These are phyloP conservation scores for Hymenoscyphus infarciens DNA, from an alignment of 2,329 filamentous ascomycete species.

Conservation along the genomic window DNA sequence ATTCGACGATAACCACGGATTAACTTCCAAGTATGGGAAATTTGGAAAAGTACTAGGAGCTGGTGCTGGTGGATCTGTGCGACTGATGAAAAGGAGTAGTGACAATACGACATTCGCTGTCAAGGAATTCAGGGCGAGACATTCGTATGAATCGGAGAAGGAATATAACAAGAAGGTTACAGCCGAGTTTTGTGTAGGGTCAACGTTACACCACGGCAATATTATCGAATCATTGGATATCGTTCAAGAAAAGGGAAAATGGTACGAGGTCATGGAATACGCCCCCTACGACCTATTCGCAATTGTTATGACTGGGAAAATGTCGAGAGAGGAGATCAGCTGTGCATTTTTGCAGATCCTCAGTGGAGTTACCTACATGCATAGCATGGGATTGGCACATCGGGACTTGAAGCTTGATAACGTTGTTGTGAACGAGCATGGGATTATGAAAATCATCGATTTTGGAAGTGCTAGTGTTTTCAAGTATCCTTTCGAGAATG, in stretches of 20 bases:
- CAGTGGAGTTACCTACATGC: constrained; percentile 89
- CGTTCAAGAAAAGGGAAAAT: constrained; percentile 86
- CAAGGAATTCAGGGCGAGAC: constrained; percentile 90
- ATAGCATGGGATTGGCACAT: constrained; percentile 92
- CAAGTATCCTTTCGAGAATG: constrained; percentile 93
- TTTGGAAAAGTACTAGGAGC: constrained; percentile 91
- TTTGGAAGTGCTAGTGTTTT: constrained; percentile 98
- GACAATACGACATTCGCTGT: constrained; percentile 95
- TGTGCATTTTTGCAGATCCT: constrained; percentile 94
- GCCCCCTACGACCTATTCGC: constrained; percentile 94
- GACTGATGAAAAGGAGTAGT: constrained; percentile 87
- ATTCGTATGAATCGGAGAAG: constrained; percentile 88
- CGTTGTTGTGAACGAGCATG: constrained; percentile 91
- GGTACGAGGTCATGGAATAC: constrained; percentile 99
- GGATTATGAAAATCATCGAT: constrained; percentile 99
- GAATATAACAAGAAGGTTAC: constrained; percentile 99
- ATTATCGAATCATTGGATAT: constrained; percentile 98
- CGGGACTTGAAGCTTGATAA: constrained; percentile 96
- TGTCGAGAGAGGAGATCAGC: constrained; percentile 84
- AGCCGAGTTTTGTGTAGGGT: constrained; percentile 96
- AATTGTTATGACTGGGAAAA: constrained; percentile 98
- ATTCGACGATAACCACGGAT: constrained; percentile 89
- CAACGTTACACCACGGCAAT: constrained; percentile 94
- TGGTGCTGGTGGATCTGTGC: constrained; percentile 89
- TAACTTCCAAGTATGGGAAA: constrained; percentile 91